Percentiles rank a stretch among this genome's conserved stretches.
Conservation (phyloP, 2,329 filamentous ascomycete species). For the Rachicladosporium sp. region DNA sequence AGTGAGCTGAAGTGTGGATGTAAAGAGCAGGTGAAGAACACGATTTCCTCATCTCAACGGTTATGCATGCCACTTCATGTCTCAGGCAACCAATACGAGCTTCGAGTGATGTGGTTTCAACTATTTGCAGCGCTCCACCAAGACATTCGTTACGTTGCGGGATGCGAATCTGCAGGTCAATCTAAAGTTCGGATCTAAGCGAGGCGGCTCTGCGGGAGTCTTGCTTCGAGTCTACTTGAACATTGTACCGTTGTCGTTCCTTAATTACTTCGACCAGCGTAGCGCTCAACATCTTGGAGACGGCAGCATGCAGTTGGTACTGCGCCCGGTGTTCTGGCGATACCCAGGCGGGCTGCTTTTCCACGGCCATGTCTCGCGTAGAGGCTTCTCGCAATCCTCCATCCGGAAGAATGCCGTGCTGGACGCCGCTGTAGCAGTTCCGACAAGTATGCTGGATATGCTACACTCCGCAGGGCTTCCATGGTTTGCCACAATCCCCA, state of each 20-base stretch:
- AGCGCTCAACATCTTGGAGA: neutral
- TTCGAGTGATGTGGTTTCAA: neutral
- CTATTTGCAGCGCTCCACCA: neutral
- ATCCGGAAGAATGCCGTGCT: constrained; percentile 5
- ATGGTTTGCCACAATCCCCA: constrained; percentile 20
- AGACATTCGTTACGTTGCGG: neutral
- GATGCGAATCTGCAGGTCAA: neutral
- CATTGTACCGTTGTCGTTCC: too few relatives aligned
- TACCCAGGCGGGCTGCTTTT: constrained; percentile 2
- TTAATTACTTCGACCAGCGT: neutral
- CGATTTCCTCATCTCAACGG: neutral
- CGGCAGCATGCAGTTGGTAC: constrained; percentile 1
- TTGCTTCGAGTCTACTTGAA: too few relatives aligned
- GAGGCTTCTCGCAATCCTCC: constrained; percentile 16
- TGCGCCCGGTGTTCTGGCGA: neutral
- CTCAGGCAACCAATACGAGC: neutral
- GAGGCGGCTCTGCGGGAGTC: too few relatives aligned
- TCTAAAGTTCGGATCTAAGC: neutral
- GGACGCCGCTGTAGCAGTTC: constrained; percentile 8
- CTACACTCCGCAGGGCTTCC: constrained; percentile 19
- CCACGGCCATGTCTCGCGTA: constrained; percentile 8
- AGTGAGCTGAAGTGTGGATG: neutral
- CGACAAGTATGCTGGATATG: constrained; percentile 12
- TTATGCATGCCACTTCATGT: too few relatives aligned
- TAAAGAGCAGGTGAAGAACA: neutral